Evolutionary conservation across 2,329 filamentous ascomycete species (phyloP).

Genomic region (Didymella lethalis): DNA sequence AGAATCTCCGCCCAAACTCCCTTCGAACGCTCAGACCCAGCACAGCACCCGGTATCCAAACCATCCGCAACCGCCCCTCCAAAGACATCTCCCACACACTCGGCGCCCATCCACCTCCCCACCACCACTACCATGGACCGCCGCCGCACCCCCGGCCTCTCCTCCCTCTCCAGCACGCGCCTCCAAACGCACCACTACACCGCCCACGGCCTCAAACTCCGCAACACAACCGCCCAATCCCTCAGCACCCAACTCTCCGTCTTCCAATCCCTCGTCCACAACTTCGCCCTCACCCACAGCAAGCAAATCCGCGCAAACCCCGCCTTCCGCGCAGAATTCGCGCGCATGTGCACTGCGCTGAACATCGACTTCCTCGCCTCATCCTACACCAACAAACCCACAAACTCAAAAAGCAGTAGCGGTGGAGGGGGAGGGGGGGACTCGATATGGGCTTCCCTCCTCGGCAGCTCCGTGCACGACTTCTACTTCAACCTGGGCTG

Average conservation of each 20-base stretch:
- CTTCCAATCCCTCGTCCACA: slow-evolving; percentile 93
- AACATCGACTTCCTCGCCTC: slow-evolving; percentile 89
- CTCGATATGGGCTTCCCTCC: slow-evolving; percentile 90
- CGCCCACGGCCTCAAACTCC: slow-evolving; percentile 86
- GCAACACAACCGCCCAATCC: slow-evolving; percentile 81
- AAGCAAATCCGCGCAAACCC: slow-evolving; percentile 97
- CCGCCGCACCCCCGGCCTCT: slow-evolving; percentile 86
- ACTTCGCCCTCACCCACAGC: slow-evolving; percentile 93
- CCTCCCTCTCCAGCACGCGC: slow-evolving; percentile 65
- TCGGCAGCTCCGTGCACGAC: slow-evolving; percentile 92
- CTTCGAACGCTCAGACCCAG: too few relatives aligned
- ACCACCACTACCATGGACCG: slow-evolving; percentile 49
- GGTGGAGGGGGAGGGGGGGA: slow-evolving; percentile 44
- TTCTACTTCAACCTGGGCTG: slow-evolving; percentile 99
- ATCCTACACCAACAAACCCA: slow-evolving; percentile 38
- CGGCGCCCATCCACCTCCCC: not conserved
- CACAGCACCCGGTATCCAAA: too few relatives aligned
- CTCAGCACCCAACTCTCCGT: slow-evolving; percentile 93
- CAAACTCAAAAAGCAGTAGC: slow-evolving; percentile 50
- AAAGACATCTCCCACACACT: not conserved
- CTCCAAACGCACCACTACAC: slow-evolving; percentile 90
- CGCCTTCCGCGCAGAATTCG: slow-evolving; percentile 93
- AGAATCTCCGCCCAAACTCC: too few relatives aligned
- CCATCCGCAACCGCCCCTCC: too few relatives aligned
- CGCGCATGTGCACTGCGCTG: slow-evolving; percentile 97